Base-by-base conservation (phyloP, 495 filamentous ascomycete genomes). In the Xylaria longipes region DNA sequence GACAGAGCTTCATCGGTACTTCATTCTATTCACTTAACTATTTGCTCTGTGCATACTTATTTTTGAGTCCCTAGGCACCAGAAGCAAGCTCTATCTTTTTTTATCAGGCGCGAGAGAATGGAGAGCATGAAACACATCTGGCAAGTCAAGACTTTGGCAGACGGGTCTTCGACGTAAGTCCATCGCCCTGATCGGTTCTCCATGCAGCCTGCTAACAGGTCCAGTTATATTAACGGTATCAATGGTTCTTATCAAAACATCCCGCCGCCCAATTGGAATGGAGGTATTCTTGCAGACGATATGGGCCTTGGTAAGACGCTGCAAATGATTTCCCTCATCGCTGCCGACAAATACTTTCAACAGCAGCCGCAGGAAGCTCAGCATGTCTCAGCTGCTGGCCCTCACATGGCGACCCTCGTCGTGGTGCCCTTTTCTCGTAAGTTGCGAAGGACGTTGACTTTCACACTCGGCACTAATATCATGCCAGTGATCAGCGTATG, bases 271-370 rank as follows among this genome's bases (percentile, higher is more conserved):
- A 31, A 15, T 9, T 46, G 43, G 43, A 46, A 46, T 46, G 94
- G 94, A 64, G 94, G 93, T 41, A 93, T 97, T 52, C 81, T 96
- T 7, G 93, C 92, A n/a, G 94, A 97, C 79, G 94, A 97, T 73
- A 97, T 97, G 94, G 94, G 94, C 5, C 83, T 97, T 14, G 94
- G 94, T 12, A 97, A 97, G 80, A 97, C 94, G 0, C 84, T 97
- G 1, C 92, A 96, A 76, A 87, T 93, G 63, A 94, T 97, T 68
- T 89, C 91, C 56, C 76, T 95, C 35, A 91, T 97, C 48, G 80
- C 92, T 64, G 86, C 91, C 14, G 84, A 82, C 45, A 79, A 77
- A 27, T 85, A 87, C 25, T 65, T 76, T 9, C 65, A 72, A 66
- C 27, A 69, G 73, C 37, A 68, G 43, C 12, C 11, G 43, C 43